Evolutionary conservation across 345 rosid species (phyloP).

Genomic region (Abelmoschus esculentus): DNA sequence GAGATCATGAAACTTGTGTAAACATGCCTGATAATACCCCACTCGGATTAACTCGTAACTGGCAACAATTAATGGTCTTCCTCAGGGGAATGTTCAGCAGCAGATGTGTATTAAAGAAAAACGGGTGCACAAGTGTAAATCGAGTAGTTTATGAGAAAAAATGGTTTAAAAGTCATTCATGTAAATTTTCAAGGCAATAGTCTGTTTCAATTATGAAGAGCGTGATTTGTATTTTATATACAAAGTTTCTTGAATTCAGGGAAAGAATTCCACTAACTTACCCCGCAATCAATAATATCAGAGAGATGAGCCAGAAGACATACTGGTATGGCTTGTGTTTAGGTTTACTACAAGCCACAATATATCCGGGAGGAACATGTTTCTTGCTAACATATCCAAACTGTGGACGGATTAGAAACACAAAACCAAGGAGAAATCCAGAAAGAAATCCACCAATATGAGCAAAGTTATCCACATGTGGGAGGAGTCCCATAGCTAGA

Average conservation of each 20-base stretch:
- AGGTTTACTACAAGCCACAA: slow-evolving; percentile 33
- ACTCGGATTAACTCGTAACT: too few species aligned
- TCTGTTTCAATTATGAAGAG: too few species aligned
- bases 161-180: too few species aligned
- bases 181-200: too few species aligned
- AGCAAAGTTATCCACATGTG: slow-evolving; percentile 98
- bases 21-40: too few species aligned
- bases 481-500: slow-evolving; percentile 79
- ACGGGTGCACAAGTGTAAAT: too few species aligned
- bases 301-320: slow-evolving; percentile 49
- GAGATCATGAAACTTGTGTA: not conserved
- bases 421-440: slow-evolving; percentile 89
- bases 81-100: too few species aligned
- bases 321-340: slow-evolving; percentile 81
- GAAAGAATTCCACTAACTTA: slow-evolving; percentile 25
- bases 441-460: slow-evolving; percentile 88
- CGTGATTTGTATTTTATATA: too few species aligned
- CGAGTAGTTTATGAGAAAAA: too few species aligned
- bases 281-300: slow-evolving; percentile 48
- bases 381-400: slow-evolving; percentile 65
- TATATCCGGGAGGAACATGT: slow-evolving; percentile 40
- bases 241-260: not conserved
- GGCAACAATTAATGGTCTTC: too few species aligned
- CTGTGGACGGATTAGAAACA: slow-evolving; percentile 79
- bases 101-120: too few species aligned